Conservation (phyloP, 1,139 yeast species). For the Protomyces gravidus region DNA sequence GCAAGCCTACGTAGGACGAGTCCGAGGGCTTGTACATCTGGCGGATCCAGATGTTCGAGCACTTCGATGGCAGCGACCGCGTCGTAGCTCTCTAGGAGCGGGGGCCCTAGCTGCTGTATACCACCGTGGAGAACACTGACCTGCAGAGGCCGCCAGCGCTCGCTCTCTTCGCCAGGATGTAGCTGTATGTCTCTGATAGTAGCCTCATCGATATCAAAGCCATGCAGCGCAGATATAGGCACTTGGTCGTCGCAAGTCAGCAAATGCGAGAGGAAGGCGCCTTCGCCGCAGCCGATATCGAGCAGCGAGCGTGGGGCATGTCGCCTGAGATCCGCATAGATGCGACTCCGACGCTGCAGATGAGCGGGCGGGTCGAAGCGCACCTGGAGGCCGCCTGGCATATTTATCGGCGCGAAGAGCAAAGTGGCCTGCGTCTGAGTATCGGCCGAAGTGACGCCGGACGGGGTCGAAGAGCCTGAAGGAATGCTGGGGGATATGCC, state of each 20-base stretch:
- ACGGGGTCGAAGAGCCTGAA: background rate
- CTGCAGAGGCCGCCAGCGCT: constrained; percentile 22
- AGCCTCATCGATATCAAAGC: constrained; percentile 15
- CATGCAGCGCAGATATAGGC: constrained; percentile 19
- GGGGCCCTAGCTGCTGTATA: constrained; percentile 3
- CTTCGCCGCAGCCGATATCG: constrained; percentile 27
- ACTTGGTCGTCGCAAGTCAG: constrained; percentile 20
- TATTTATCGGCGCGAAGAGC: background rate
- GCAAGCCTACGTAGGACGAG: background rate
- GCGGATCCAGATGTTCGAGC: constrained; percentile 23
- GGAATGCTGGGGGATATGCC: background rate
- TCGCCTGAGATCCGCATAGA: background rate
- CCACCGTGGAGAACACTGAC: constrained; percentile 9
- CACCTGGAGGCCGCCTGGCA: background rate
- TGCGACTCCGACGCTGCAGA: constrained; percentile 6
- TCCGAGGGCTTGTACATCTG: constrained; percentile 8
- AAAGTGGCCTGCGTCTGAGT: too few relatives aligned
- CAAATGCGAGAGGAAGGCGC: constrained; percentile 17
- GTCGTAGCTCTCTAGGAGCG: background rate
- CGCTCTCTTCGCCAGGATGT: background rate
- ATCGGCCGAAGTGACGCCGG: background rate
- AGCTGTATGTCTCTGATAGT: background rate
- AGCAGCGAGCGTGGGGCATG: constrained; percentile 5
- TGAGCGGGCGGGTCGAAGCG: constrained; percentile 27
- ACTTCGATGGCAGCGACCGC: constrained; percentile 29